Base-by-base conservation (phyloP, 1,139 yeast species). In the Meyerozyma guilliermondii region DNA sequence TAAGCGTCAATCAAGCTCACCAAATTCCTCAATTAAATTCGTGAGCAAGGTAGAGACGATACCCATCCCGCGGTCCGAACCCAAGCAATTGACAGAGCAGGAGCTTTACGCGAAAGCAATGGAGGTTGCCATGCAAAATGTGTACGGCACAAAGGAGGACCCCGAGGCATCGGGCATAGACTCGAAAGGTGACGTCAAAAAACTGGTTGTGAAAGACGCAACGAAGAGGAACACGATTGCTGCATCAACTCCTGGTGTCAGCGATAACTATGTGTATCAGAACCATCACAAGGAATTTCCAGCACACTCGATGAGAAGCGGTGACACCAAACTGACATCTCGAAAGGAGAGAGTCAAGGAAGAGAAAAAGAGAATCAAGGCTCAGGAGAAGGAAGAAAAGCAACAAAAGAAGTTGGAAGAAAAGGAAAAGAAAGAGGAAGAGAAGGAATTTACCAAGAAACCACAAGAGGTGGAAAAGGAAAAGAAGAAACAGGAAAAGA, bases 21-120 rank as follows among this genome's bases (percentile, higher is more conserved):
- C 53, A 2, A 48, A 47, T 3, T 53, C 57, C 35, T 68, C 75
- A 2, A 71, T 71, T 44, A 66, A 68, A 48, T 71, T 71, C 44
- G 60, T 60, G 40, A 70, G 68, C 13, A 60, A 58, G 7, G 72
- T 70, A 7, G 71, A 70, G 47, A 71, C 75, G 2, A 69, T 71
- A 29, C 67, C 70, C 1, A 56, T 62, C 30, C 42, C 42, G 1
- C 52, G 55, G 37, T 42, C 40, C 16, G 46, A 53, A 17, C 27
- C 27, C 3, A n/a, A 24, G 22, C 30, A 27, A 14, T n/a, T 36
- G 13, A 16, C 30, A 3, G 45, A 44, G 22, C 40, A 42, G 30
- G 42, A 40, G 18, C 44, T 38, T 39, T 71, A 69, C 46, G 61
- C 62, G 9, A 66, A 65, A 30, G 76, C 76, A 1, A 56, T 69